Evolutionary conservation across 192 early-diverging fungal species (phyloP), one percentile per base, ranked within the genome.

Genomic region (Umbelopsis sp.): DNA sequence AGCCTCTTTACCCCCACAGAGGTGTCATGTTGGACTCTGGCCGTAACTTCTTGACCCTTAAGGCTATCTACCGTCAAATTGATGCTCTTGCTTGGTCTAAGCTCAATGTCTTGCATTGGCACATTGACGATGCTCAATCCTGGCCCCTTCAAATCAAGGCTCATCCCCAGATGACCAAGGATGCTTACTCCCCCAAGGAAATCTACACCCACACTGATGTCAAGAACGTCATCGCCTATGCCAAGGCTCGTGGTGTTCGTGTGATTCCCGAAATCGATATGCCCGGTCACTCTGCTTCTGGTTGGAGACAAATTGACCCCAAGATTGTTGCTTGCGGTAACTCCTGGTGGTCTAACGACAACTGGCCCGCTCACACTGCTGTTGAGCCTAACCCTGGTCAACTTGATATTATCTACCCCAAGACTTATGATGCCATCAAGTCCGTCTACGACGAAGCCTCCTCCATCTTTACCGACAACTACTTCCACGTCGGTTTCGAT

Each of bases 251-350:
- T 35, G 92, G 91, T 15, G 87, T 94, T 51, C 87, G 94, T 20
- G 80, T 96, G 21, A 90, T 95, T 67, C 92, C 92, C 3, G 94
- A 96, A 74, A 85, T 94, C 50, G 92, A 96, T 69, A 90, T 95
- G 84, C 93, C 93, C 0, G 93, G 92, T 1, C 92, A 95, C 67
- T 86, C 84, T 25, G 66, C 66, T 71, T 80, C 69, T 61, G 66
- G 70, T 7, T 64, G 65, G 65, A 23, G 50, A 46, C 37, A 35
- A 45, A 71, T 70, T 71, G 44, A 67, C 13, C 70, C 74, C 11
- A 70, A 76, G 41, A 67, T 76, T 69, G 74, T 91, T 73, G 58
- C 72, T 75, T 61, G 52, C 72, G 2, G 76, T 73, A 51, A 75
- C 53, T 64, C 49, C 10, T 25, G 51, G 51, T 64, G 80, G 80